These are phyloP conservation scores for Bruguiera parviflora DNA, from an alignment of 345 rosid species.

Conservation along the genomic window DNA sequence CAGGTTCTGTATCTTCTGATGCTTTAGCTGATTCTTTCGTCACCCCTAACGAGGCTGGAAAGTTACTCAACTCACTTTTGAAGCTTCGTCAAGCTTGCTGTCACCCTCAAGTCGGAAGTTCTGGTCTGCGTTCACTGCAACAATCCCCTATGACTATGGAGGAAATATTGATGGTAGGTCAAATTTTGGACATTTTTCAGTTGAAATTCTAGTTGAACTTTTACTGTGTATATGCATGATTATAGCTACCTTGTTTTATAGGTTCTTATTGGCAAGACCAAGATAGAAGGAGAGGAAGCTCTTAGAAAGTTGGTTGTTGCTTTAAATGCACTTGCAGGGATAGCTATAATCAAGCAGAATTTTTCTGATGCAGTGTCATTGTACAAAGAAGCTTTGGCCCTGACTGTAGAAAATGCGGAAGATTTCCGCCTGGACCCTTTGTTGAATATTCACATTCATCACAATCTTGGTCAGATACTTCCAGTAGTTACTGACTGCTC, in stretches of 20 bases:
- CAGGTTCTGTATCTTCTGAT: conserved; percentile 49
- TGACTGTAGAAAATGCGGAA: conserved; percentile 62
- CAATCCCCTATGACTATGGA: conserved; percentile 97
- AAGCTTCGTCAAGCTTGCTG: conserved; percentile 99
- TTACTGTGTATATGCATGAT: conserved; percentile 18
- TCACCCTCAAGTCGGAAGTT: conserved; percentile 99
- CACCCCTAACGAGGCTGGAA: conserved; percentile 80
- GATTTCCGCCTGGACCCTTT: conserved; percentile 90
- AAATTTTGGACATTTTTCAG: neutral
- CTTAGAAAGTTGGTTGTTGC: conserved; percentile 78
- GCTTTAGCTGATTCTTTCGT: conserved; percentile 45
- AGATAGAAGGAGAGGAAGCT: conserved; percentile 89
- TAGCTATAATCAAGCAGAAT: conserved; percentile 72
- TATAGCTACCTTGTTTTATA: conserved; percentile 25
- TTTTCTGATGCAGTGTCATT: conserved; percentile 58
- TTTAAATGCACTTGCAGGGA: conserved; percentile 90
- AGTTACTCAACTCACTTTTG: conserved; percentile 82
- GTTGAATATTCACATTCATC: conserved; percentile 86
- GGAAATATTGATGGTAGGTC: conserved; percentile 72
- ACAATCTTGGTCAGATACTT: conserved; percentile 78
- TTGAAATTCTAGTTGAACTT: conserved; percentile 2
- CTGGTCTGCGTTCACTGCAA: conserved; percentile 85
- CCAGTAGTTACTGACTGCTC: conserved; percentile 33
- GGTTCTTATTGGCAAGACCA: conserved; percentile 96
- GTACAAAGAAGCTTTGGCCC: conserved; percentile 71